These are phyloP conservation scores for Backusella parvicylindrica DNA, from an alignment of 192 early-diverging fungal species.

Conservation along the genomic window DNA sequence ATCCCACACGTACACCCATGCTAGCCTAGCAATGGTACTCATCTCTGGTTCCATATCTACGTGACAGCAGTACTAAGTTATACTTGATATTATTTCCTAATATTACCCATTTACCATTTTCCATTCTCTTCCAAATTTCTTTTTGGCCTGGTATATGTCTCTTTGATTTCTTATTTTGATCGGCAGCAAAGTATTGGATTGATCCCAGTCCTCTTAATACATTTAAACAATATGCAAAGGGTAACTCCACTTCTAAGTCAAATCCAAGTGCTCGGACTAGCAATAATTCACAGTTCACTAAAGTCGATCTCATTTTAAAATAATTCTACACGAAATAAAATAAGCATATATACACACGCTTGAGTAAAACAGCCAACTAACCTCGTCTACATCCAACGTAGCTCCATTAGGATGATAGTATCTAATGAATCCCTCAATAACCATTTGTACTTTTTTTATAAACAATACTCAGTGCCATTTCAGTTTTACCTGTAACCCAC, in stretches of 20 bases:
- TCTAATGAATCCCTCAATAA: conserved; percentile 21
- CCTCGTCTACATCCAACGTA: conserved; percentile 29
- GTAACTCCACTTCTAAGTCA: conserved; percentile 46
- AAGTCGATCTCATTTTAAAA: conserved; percentile 44
- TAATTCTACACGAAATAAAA: conserved; percentile 28
- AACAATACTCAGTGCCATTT: conserved; percentile 14
- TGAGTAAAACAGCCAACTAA: not conserved
- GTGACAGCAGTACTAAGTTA: too few relatives aligned
- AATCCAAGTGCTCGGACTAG: conserved; percentile 46
- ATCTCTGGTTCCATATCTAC: conserved; percentile 30
- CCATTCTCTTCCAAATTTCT: conserved; percentile 23
- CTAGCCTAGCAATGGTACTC: conserved; percentile 23
- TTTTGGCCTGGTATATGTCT: conserved; percentile 11
- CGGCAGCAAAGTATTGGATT: conserved; percentile 20
- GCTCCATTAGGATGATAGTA: conserved; percentile 26
- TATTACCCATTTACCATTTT: conserved; percentile 2
- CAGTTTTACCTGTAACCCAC: conserved; percentile 39
- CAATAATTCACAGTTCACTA: conserved; percentile 48
- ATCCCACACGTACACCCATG: conserved; percentile 37
- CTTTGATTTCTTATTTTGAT: not conserved
- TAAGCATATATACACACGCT: not conserved
- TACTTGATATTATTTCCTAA: too few relatives aligned
- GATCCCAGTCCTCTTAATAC: conserved; percentile 47
- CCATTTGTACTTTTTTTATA: not conserved
- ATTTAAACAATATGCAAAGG: conserved; percentile 48